Evolutionary conservation across 345 rosid genomes (phyloP).

Genomic region (Lepidium sativum): DNA sequence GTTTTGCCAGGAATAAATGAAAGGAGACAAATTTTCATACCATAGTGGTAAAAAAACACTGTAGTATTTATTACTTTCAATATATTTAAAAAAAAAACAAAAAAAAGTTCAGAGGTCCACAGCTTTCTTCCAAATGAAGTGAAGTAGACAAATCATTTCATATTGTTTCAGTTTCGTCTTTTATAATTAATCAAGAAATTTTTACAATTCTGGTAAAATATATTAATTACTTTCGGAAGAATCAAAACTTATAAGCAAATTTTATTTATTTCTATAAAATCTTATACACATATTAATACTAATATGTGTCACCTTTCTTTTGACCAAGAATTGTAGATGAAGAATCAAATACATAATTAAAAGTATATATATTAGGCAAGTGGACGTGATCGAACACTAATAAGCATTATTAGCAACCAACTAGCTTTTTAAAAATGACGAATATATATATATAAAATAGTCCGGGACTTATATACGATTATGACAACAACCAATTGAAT

Average conservation of each 20-base stretch:
- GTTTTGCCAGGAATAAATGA: not conserved
- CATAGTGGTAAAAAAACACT: not conserved
- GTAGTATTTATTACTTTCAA: not conserved
- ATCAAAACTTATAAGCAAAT: not conserved
- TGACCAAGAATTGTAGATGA: slow-evolving; percentile 6
- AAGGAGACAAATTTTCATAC: not conserved
- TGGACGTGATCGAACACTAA: slow-evolving; percentile 10
- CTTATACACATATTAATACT: not conserved
- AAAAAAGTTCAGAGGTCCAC: slow-evolving; percentile 9
- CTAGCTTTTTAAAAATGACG: not conserved
- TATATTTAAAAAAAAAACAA: not conserved
- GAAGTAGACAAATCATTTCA: slow-evolving; percentile 15
- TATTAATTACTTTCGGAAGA: slow-evolving; percentile 3
- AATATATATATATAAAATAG: not conserved
- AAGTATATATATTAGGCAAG: slow-evolving; percentile 11
- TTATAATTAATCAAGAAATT: slow-evolving; percentile 7
- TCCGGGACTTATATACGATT: slow-evolving; percentile 23
- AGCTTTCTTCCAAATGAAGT: slow-evolving; percentile 11
- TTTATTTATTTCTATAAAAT: not conserved
- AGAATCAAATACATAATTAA: not conserved
- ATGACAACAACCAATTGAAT: not conserved
- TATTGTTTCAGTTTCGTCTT: slow-evolving; percentile 4
- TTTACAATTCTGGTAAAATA: not conserved
- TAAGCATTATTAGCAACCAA: slow-evolving; percentile 17
- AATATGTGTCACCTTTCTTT: not conserved